A percentile compares a stretch with the other conserved stretches of the same genome.
These are phyloP conservation scores for Venturia carpophila DNA, from an alignment of 2,329 filamentous ascomycete species.

Conservation along the genomic window DNA sequence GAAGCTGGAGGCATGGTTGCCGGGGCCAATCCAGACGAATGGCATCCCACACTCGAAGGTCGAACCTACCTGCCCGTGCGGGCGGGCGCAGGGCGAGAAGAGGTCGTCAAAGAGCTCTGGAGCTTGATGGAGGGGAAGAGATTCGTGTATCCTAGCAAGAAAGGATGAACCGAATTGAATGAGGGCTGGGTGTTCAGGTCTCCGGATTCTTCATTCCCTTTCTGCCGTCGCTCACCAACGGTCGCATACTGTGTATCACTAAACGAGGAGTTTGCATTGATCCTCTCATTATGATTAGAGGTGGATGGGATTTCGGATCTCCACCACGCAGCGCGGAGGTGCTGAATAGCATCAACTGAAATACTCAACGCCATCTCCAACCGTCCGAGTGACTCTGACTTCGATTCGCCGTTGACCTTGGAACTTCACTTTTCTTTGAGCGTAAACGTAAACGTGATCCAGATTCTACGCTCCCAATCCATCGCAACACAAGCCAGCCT, in stretches of 20 bases:
- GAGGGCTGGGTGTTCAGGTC: neutral
- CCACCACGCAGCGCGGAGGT: too few relatives aligned
- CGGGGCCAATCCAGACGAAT: conserved; percentile 30
- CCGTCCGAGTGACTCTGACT: too few relatives aligned
- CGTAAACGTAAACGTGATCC: too few relatives aligned
- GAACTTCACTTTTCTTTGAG: too few relatives aligned
- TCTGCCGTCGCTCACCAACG: neutral
- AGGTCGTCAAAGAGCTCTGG: conserved; percentile 31
- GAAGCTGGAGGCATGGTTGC: conserved; percentile 33
- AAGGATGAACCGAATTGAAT: neutral
- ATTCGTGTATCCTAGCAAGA: conserved; percentile 24
- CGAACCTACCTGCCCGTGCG: conserved; percentile 30
- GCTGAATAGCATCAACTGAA: too few relatives aligned
- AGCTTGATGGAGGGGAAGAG: conserved; percentile 29
- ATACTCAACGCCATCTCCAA: too few relatives aligned
- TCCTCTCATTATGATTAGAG: neutral
- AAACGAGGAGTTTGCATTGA: neutral
- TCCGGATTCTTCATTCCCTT: neutral
- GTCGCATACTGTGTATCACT: neutral
- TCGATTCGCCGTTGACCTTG: too few relatives aligned
- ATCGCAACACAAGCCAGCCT: too few relatives aligned
- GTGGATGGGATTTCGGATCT: too few relatives aligned
- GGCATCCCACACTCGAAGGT: conserved; percentile 30
- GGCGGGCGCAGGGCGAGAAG: conserved; percentile 27
- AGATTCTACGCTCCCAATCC: too few relatives aligned